Evolutionary conservation across 2,329 filamentous ascomycete genomes (phyloP), one percentile per base, ranked within the genome.

Genomic region (Penicillium sp.): DNA sequence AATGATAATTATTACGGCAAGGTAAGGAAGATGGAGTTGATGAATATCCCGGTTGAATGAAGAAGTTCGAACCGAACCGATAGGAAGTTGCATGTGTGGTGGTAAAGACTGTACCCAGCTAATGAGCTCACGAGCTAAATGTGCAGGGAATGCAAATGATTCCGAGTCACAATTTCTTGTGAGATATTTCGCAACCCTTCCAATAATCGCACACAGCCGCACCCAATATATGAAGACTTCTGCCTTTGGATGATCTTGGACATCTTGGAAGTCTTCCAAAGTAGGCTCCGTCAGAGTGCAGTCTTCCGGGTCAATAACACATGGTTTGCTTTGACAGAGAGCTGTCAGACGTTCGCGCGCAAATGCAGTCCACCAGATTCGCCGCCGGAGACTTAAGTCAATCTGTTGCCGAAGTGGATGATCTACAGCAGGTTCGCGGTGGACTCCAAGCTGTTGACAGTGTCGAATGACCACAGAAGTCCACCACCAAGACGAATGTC

Each of bases 401-500:
- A 51, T 63, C 46, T 56, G 55, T 6, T 59, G 61, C 3, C 54
- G 56, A 14, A 56, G 54, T 5, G 56, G 51, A 50, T 68, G 55
- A 2, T 58, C 55, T 0, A 59, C 51, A 0, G 61, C 56, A 0
- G 72, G 73, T 44, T 78, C 75, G 2, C 75, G 71, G 40, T 79
- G 77, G 6, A 79, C 63, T 33, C 75, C 76, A 64, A 77, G 72
- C 51, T 79, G 75, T 50, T 79, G 77, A 2, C 74, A 76, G 52
- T 77, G 74, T 11, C 76, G 62, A 18, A 79, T 77, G 13, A 75
- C 68, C 3, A 77, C 70, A 2, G 72, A 74, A 0, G 75, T 78
- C 77, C 77, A 79, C 76, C 76, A 79, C 76, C 75, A 79, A 19
- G 73, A 73, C 1, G 74, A 71, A 56, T 79, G 70, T 2, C 72